Conservation (phyloP, 2,329 filamentous ascomycete genomes). For the Clarireedia monteithiana region DNA sequence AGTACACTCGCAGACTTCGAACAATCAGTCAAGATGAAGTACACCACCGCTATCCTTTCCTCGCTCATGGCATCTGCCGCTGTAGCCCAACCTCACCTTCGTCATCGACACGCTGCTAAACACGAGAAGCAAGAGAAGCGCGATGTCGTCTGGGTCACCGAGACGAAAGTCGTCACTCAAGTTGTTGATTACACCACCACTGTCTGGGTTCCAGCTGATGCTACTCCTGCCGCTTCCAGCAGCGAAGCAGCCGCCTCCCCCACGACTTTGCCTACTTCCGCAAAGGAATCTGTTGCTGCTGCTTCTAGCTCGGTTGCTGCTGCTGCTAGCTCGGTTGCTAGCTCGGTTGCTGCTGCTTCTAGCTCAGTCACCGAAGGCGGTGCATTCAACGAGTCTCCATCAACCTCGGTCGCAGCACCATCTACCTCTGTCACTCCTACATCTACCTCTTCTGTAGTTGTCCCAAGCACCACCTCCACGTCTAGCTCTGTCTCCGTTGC, state of each 20-base stretch:
- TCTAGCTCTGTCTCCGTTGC: constrained; percentile 18
- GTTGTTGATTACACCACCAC: constrained; percentile 33
- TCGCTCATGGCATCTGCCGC: constrained; percentile 24
- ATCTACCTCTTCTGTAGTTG: constrained; percentile 14
- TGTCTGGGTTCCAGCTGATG: constrained; percentile 35
- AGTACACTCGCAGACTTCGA: background rate
- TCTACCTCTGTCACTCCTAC: constrained; percentile 12
- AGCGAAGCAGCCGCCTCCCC: constrained; percentile 4
- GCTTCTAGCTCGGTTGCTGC: constrained; percentile 4
- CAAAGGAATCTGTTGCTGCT: too few relatives aligned
- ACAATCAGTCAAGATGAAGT: constrained; percentile 29
- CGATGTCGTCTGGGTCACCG: constrained; percentile 40
- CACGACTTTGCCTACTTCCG: constrained; percentile 11
- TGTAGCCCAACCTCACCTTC: constrained; percentile 28
- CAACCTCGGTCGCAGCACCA: constrained; percentile 12
- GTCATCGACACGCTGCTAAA: constrained; percentile 28
- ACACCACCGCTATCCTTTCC: constrained; percentile 24
- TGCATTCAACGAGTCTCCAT: background rate
- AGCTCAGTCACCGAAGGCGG: background rate
- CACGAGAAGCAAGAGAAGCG: constrained; percentile 17
- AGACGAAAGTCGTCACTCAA: constrained; percentile 38
- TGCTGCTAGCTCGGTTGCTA: background rate
- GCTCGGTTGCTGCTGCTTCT: background rate
- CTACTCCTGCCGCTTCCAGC: constrained; percentile 11
- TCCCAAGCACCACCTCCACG: constrained; percentile 16